Evolutionary conservation across 805 yeast genomes (phyloP), one percentile per base, ranked within the genome.

Genomic region (Metschnikowia anglica): DNA sequence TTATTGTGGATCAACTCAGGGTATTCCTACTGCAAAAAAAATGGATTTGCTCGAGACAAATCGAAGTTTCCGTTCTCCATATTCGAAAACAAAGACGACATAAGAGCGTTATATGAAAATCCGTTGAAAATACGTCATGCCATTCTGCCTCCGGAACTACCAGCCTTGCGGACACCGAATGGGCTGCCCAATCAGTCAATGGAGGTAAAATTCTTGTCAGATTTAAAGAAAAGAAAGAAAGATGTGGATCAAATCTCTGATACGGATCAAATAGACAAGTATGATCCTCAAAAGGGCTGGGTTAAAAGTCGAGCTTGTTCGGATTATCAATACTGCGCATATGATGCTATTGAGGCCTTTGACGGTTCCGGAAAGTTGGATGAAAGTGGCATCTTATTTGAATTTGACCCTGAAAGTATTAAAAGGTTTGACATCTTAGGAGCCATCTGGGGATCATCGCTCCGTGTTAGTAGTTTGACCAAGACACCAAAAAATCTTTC

Each of bases 1-100:
- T 46, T 71, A n/a, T 47, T 71, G 31, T 71, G 76, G 76, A 61
- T 71, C 34, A 71, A 71, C 48, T 70, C 75, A 2, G 76, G 76
- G 1, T 70, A 67, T 44, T 55, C 62, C 4, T 68, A 54, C 42
- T 71, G 76, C 55, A 71, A 71, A 45, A 70, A 69, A 44, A 71
- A 68, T 42, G 72, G 73, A 2, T 56, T 54, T 37, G 58, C 44
- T 41, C 47, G 62, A 36, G 76, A 70, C 40, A 47, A 51, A 36
- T 37, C 23, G 1, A 53, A 42, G 37, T 68, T 60, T 39, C 74
- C 74, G 2, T 64, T 59, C 31, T 42, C 49, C 1, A 44, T 38
- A 8, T 48, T 61, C 26, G 55, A 46, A 3, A 25, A 20, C 12
- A 24, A 18, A 8, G 44, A 42, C 1, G 62, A 52, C 7, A 42